phyloP scores from a whole-genome alignment of 768 basidiomycete genomes.

The Mycena capillaripes region DNA sequence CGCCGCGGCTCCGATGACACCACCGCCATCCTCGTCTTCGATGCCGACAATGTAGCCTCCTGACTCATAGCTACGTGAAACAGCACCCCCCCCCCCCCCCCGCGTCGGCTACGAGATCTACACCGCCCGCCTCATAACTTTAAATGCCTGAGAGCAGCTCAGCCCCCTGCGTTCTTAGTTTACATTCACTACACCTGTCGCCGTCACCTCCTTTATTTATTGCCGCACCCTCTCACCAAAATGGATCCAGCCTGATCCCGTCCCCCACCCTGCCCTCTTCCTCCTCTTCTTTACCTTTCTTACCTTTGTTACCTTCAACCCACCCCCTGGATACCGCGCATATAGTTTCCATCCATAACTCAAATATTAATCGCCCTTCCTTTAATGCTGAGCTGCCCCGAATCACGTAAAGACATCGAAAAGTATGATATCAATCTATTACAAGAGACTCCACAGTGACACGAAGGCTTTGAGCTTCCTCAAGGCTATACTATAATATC shows the following conservation, averaged over 20 bases:
- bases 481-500: neutral
- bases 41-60: neutral
- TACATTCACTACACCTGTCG: neutral
- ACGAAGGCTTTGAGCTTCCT: neutral
- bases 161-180: neutral
- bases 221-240: neutral
- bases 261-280: neutral
- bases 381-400: neutral
- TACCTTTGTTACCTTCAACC: neutral
- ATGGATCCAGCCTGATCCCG: neutral
- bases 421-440: neutral
- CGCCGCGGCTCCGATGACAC: neutral
- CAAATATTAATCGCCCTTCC: neutral
- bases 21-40: constrained; percentile 10
- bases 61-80: constrained; percentile 8
- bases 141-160: constrained; percentile 21
- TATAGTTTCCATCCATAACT: neutral
- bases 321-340: neutral
- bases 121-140: neutral
- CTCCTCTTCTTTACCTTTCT: neutral
- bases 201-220: neutral
- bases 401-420: neutral
- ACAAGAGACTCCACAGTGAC: neutral
- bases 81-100: no score
- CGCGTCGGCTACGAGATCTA: neutral